A percentile compares a stretch with the other conserved stretches of the same genome.
Evolutionary conservation across 2,329 filamentous ascomycete genomes (phyloP).

Genomic region (Aspergillus nomiae): DNA sequence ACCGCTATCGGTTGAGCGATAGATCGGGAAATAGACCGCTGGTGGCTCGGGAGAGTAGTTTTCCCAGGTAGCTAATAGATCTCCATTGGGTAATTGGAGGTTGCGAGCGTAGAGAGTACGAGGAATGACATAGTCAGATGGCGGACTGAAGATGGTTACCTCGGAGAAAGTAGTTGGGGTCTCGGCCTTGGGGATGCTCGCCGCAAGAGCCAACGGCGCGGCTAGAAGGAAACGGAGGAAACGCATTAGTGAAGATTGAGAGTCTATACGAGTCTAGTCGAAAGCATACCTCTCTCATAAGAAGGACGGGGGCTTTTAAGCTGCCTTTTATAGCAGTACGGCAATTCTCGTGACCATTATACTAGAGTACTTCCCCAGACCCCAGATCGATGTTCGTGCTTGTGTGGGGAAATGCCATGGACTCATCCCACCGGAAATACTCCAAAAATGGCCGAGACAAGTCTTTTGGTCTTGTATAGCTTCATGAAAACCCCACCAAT

Average conservation of each 20-base stretch:
- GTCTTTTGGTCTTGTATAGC: background rate
- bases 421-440: constrained; percentile 3
- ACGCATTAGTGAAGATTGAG: constrained; percentile 15
- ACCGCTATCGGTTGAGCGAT: constrained; percentile 56
- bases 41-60: constrained; percentile 59
- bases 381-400: background rate
- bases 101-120: constrained; percentile 57
- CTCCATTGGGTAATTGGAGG: constrained; percentile 46
- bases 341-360: background rate
- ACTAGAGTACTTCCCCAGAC: background rate
- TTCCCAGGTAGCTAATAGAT: constrained; percentile 57
- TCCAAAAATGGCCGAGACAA: constrained; percentile 1
- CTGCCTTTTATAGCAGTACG: background rate
- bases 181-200: constrained; percentile 4
- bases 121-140: constrained; percentile 48
- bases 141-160: constrained; percentile 46
- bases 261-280: background rate
- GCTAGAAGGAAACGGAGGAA: constrained; percentile 15
- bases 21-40: constrained; percentile 55
- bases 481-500: constrained; percentile 4
- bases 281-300: background rate
- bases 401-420: background rate
- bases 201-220: constrained; percentile 14
- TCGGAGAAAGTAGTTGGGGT: constrained; percentile 30
- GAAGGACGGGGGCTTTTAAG: background rate